A percentile compares a stretch with the other conserved stretches of the same genome.
These are phyloP conservation scores for Boletus semigastroideus DNA, from an alignment of 1,284 basidiomycete genomes.

Conservation along the genomic window DNA sequence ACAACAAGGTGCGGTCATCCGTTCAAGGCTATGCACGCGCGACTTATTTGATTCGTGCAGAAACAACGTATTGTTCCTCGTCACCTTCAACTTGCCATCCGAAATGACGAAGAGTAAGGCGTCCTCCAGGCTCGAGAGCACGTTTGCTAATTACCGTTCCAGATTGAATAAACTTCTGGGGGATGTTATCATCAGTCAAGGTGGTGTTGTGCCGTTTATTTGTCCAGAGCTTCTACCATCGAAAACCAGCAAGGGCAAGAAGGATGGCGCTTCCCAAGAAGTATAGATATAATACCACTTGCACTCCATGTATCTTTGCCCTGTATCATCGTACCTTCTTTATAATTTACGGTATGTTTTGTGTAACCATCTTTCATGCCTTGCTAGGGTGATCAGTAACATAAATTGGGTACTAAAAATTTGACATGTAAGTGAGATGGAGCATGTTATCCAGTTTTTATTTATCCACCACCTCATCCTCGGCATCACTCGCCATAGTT, in stretches of 20 bases:
- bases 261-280: slow-evolving; percentile 42
- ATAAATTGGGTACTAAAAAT: too few relatives aligned
- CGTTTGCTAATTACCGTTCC: slow-evolving; percentile 2
- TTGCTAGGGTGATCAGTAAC: not conserved
- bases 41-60: slow-evolving; percentile 16
- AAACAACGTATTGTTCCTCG: slow-evolving; percentile 83
- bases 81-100: slow-evolving; percentile 84
- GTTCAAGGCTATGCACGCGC: too few relatives aligned
- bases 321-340: slow-evolving; percentile 24
- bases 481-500: slow-evolving; percentile 79
- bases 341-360: slow-evolving; percentile 35
- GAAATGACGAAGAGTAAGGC: slow-evolving; percentile 74
- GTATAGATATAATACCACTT: slow-evolving; percentile 24
- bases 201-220: slow-evolving; percentile 73
- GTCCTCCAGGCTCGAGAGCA: not conserved
- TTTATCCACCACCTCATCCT: slow-evolving; percentile 61
- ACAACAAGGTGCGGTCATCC: too few relatives aligned
- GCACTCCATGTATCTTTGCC: slow-evolving; percentile 11
- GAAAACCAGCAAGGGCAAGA: slow-evolving; percentile 60
- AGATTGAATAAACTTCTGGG: slow-evolving; percentile 74
- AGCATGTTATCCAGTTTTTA: slow-evolving; percentile 2
- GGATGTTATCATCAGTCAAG: slow-evolving; percentile 78
- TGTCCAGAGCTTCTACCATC: slow-evolving; percentile 63
- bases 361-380: slow-evolving; percentile 19
- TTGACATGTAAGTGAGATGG: not conserved